These are phyloP conservation scores for Fraxinus ornus DNA, from an alignment of 305 asterid genomes.

Conservation along the genomic window DNA sequence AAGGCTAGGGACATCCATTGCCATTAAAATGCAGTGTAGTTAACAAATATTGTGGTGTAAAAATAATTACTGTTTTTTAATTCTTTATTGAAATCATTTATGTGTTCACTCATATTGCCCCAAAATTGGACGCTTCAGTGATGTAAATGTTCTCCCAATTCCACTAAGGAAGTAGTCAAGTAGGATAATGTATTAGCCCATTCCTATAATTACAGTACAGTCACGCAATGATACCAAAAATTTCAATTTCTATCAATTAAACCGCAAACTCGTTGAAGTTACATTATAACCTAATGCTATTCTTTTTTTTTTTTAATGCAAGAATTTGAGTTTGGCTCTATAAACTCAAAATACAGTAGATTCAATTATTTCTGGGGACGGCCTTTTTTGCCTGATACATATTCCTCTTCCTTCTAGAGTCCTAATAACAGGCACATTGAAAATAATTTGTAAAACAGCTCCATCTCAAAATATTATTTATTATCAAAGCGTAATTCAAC, in stretches of 20 bases:
- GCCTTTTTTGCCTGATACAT: no score
- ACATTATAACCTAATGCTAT: no score
- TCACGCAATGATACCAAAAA: no score
- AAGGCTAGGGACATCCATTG: not conserved
- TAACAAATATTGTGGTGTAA: not conserved
- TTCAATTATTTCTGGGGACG: not conserved
- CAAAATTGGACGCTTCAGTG: not conserved
- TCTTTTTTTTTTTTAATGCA: not conserved
- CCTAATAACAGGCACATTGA: no score
- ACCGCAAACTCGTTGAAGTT: no score
- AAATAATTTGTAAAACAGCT: no score
- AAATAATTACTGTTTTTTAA: no score
- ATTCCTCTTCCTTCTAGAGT: no score
- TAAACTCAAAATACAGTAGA: not conserved
- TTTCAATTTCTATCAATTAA: no score
- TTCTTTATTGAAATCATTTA: not conserved
- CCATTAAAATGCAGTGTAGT: not conserved
- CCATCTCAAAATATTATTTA: no score
- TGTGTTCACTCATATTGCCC: not conserved
- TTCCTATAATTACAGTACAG: not conserved
- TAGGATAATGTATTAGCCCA: not conserved
- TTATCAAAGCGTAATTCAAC: no score
- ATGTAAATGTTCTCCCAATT: not conserved
- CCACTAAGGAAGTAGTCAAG: not conserved
- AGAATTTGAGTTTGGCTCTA: not conserved